Conservation (phyloP, 345 rosid genomes). For the Zanthoxylum bungeanum region DNA sequence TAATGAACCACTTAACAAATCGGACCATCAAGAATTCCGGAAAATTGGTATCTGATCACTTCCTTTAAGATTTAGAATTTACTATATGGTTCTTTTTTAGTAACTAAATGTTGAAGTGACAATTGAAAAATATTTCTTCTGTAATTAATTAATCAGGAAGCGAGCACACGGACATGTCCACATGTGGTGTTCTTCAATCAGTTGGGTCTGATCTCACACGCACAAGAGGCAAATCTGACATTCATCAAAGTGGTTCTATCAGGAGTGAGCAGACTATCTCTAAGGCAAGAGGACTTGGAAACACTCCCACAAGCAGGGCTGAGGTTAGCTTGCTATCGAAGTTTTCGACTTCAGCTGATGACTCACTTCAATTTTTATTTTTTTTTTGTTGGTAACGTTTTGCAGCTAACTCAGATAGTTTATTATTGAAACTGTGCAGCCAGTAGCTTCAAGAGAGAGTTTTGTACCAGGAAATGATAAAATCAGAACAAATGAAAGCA, state of each 20-base stretch:
- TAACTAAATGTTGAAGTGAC: background rate
- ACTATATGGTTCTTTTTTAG: background rate
- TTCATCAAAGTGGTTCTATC: slow-evolving; percentile 46
- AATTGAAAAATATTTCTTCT: background rate
- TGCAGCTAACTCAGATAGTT: background rate
- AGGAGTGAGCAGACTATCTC: slow-evolving; percentile 63
- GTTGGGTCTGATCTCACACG: slow-evolving; percentile 94
- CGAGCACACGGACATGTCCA: slow-evolving; percentile 51
- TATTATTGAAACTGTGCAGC: slow-evolving; percentile 34
- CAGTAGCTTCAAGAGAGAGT: slow-evolving; percentile 86
- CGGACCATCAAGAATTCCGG: slow-evolving; percentile 23
- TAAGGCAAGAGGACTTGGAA: slow-evolving; percentile 43
- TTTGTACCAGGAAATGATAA: slow-evolving; percentile 46
- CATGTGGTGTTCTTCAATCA: slow-evolving; percentile 83
- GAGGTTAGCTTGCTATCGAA: slow-evolving; percentile 40
- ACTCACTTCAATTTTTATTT: slow-evolving; percentile 13
- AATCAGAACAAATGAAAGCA: slow-evolving; percentile 30
- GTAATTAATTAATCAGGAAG: slow-evolving; percentile 40
- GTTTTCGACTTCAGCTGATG: background rate
- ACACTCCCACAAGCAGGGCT: slow-evolving; percentile 73
- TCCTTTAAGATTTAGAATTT: background rate
- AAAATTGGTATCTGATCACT: slow-evolving; percentile 28
- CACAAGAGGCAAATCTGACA: slow-evolving; percentile 56
- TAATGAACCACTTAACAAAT: slow-evolving; percentile 27
- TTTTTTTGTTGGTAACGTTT: too few species aligned